Evolutionary conservation across 768 basidiomycete species (phyloP), one percentile per base, ranked within the genome.

Genomic region (Auriscalpium microsporum): DNA sequence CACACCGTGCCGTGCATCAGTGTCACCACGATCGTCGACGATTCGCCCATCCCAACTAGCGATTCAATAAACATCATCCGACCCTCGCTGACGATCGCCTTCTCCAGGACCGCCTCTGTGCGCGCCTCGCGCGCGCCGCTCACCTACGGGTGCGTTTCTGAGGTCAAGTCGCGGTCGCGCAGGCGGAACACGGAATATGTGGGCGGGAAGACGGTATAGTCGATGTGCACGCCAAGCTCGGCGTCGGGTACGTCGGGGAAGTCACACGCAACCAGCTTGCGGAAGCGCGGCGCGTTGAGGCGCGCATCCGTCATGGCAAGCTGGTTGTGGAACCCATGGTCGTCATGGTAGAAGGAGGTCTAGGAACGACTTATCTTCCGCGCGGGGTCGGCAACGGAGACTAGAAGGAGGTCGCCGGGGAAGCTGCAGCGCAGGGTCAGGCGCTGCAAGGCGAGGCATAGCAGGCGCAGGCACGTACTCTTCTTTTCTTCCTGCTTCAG

Each of bases 81-180:
- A 7, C 64, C 69, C n/a, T 68, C 69, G 60, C 71, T 63, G 16
- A 66, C 58, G 44, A 64, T 58, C 23, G 67, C 71, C 45, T 69
- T 65, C 55, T 74, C 70, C 51, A 75, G 56, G 2, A 73, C 56
- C n/a, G 67, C 68, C n/a, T 72, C 69, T 58, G 69, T 71, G 28
- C 72, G 63, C 36, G 69, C 70, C 55, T 68, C 66, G 14, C 67
- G 60, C 48, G 69, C 70, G 23, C 54, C 50, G 21, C 66, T 65
- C 1, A 63, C 64, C 10, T 63, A 64, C 16, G 47, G 11, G 11
- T 48, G 35, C 16, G 44, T 51, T 17, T 50, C 50, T 14, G 35
- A 36, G 14, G 50, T 36, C 9, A 56, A 37, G 45, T 52, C 37
- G 53, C 59, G 62, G 16, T 44, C 48, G 1, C 52, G 48, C 8